Evolutionary conservation across 495 filamentous ascomycete species (phyloP).

Genomic region (Lophiostoma macrostomum): DNA sequence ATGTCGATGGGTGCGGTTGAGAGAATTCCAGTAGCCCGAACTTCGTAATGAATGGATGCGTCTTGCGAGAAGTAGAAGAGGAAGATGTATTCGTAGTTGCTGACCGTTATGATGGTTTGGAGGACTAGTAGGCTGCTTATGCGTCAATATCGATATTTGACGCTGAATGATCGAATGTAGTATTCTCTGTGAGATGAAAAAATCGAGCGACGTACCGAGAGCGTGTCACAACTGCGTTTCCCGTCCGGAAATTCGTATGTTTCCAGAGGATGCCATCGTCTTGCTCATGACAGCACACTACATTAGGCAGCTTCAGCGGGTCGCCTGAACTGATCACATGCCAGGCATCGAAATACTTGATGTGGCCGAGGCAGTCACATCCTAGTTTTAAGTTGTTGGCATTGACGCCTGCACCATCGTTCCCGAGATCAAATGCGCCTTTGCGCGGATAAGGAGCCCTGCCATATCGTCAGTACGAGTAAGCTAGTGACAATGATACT

Average conservation of each 20-base stretch:
- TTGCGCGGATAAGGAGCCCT: constrained; percentile 36
- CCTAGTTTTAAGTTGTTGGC: constrained; percentile 38
- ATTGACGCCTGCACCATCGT: constrained; percentile 34
- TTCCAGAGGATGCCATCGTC: constrained; percentile 40
- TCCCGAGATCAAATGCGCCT: constrained; percentile 37
- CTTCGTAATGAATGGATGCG: constrained; percentile 34
- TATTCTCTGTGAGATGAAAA: background rate
- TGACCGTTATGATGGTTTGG: constrained; percentile 33
- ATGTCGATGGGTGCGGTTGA: constrained; percentile 30
- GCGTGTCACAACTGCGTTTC: constrained; percentile 30
- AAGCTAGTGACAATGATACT: too few relatives aligned
- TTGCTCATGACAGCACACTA: constrained; percentile 38
- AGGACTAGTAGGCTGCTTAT: constrained; percentile 33
- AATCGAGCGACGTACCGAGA: constrained; percentile 11
- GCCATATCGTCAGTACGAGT: too few relatives aligned
- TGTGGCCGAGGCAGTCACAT: constrained; percentile 38
- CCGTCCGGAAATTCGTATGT: constrained; percentile 36
- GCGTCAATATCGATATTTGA: too few relatives aligned
- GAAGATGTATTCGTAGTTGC: constrained; percentile 40
- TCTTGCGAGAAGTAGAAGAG: constrained; percentile 34
- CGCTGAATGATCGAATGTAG: background rate
- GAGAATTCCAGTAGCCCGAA: constrained; percentile 35
- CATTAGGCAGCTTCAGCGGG: constrained; percentile 29
- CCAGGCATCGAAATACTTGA: constrained; percentile 34
- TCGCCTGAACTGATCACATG: constrained; percentile 24